Percentiles rank a stretch among this genome's conserved stretches.
These are phyloP conservation scores for Bipolaris oryzae DNA, from an alignment of 2,329 filamentous ascomycete species.

Conservation along the genomic window DNA sequence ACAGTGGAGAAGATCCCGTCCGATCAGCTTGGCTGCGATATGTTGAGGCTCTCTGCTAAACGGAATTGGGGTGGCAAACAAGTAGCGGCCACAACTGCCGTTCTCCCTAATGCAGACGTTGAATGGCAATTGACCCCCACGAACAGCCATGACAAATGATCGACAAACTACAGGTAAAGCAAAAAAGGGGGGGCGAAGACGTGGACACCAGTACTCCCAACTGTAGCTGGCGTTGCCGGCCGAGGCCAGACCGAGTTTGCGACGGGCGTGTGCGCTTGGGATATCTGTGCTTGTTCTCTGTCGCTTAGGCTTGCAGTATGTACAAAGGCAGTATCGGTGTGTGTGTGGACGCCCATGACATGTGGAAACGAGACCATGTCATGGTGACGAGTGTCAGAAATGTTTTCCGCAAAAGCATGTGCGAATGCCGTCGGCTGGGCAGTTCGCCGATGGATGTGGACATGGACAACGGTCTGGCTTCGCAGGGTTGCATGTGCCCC, in stretches of 20 bases:
- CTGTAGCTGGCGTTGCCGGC: not conserved
- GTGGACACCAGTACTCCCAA: not conserved
- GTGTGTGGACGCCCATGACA: not conserved
- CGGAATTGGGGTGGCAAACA: constrained; percentile 15
- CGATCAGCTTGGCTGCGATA: constrained; percentile 23
- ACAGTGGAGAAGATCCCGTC: constrained; percentile 24
- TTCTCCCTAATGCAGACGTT: not conserved
- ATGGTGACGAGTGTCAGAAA: constrained; percentile 2
- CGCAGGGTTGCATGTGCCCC: constrained; percentile 13
- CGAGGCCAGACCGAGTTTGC: constrained; percentile 8
- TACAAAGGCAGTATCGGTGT: not conserved
- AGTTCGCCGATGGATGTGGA: constrained; percentile 6
- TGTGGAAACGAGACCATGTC: not conserved
- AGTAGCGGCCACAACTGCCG: constrained; percentile 15
- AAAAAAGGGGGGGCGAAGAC: not conserved
- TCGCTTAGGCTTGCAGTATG: not conserved
- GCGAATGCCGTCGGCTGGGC: not conserved
- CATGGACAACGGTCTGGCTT: constrained; percentile 9
- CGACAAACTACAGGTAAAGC: constrained; percentile 10
- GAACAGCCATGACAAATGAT: constrained; percentile 5
- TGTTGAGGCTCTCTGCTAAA: constrained; percentile 17
- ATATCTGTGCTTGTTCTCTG: not conserved
- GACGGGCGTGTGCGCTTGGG: not conserved
- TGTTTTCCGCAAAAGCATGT: not conserved
- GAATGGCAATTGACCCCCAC: constrained; percentile 17